phyloP scores from a whole-genome alignment of 345 rosid species.

The Schrenkiella parvula region DNA sequence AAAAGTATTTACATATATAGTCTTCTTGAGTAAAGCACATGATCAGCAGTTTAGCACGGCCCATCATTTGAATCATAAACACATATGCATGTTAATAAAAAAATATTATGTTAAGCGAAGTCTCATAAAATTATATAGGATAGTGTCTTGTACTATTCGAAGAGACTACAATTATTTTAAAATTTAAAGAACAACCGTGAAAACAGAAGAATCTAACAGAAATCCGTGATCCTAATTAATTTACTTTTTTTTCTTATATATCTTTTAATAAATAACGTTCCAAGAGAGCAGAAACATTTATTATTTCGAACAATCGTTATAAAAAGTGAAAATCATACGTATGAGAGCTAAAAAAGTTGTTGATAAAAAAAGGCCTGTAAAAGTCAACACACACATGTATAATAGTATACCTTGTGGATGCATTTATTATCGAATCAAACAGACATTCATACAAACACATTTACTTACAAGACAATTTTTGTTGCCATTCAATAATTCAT shows the following conservation, averaged over 20 bases:
- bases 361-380: neutral
- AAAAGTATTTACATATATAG: neutral
- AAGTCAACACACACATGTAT: slow-evolving; percentile 13
- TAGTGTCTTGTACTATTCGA: neutral
- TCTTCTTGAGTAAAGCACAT: slow-evolving; percentile 14
- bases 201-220: neutral
- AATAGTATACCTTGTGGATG: neutral
- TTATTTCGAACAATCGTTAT: neutral
- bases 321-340: neutral
- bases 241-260: neutral
- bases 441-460: slow-evolving; percentile 6
- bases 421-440: slow-evolving; percentile 11
- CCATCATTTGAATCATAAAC: slow-evolving; percentile 14
- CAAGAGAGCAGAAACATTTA: neutral
- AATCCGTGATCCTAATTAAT: neutral
- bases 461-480: neutral
- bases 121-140: neutral
- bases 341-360: neutral
- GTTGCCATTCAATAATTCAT: slow-evolving; percentile 8
- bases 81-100: neutral
- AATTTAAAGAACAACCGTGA: neutral
- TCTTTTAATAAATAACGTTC: neutral
- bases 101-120: neutral
- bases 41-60: slow-evolving; percentile 3
- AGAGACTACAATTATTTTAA: neutral